Percentiles rank a stretch among this genome's conserved stretches.
phyloP scores from a whole-genome alignment of 306 rosid genomes.

The Biancaea sappan region DNA sequence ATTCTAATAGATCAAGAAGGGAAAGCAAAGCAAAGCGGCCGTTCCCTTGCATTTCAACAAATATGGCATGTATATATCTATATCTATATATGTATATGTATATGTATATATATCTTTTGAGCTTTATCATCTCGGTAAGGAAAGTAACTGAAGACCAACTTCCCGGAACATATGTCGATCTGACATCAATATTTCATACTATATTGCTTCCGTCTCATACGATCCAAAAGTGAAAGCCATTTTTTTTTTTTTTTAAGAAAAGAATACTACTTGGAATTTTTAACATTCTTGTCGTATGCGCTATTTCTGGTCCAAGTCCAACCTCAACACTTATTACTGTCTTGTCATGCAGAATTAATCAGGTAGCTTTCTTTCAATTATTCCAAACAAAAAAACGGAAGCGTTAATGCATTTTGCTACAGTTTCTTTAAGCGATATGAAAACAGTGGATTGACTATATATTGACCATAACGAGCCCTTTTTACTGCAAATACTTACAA shows the following conservation, averaged over 20 bases:
- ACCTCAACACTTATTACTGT: neutral
- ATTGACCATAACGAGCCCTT: neutral
- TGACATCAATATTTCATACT: neutral
- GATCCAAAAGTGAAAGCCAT: neutral
- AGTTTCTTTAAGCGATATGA: neutral
- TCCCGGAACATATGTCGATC: neutral
- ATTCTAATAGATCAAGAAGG: neutral
- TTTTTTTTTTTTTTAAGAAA: neutral
- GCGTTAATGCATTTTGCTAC: neutral
- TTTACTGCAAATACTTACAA: neutral
- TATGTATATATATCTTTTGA: no score
- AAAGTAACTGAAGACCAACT: neutral
- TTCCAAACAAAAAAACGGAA: neutral
- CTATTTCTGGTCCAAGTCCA: neutral
- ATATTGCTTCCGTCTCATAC: neutral
- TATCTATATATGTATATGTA: no score
- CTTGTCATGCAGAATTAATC: neutral
- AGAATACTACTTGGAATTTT: neutral
- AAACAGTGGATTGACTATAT: neutral
- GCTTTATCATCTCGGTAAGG: neutral
- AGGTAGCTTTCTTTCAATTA: neutral
- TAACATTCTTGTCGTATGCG: neutral
- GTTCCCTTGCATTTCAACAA: neutral
- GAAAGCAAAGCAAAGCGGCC: neutral
- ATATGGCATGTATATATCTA: no score